phyloP scores from a whole-genome alignment of 2,329 filamentous ascomycete genomes.

The Periconia digitata region DNA sequence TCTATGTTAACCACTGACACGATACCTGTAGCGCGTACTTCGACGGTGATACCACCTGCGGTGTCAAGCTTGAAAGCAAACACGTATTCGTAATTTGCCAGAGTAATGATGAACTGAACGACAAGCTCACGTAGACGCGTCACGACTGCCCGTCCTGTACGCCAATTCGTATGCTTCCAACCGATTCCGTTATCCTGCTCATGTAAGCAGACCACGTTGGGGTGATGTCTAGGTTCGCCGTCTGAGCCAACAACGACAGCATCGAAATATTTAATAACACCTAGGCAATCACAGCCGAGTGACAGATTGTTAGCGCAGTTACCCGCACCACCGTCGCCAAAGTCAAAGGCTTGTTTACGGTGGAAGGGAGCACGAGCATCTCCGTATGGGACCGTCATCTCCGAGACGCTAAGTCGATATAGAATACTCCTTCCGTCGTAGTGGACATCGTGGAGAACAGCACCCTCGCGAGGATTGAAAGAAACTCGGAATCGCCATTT shows the following conservation, averaged over 20 bases:
- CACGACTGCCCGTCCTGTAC: constrained; percentile 63
- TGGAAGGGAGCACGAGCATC: constrained; percentile 66
- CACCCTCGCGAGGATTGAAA: constrained; percentile 56
- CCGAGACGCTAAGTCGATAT: constrained; percentile 67
- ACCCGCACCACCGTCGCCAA: constrained; percentile 69
- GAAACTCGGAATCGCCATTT: constrained; percentile 48
- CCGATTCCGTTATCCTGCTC: constrained; percentile 70
- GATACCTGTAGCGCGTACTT: constrained; percentile 68
- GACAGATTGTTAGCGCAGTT: constrained; percentile 67
- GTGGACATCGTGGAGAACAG: constrained; percentile 70
- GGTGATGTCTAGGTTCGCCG: constrained; percentile 56
- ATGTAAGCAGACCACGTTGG: constrained; percentile 68
- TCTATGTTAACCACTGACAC: constrained; percentile 64
- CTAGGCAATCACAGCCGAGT: constrained; percentile 69
- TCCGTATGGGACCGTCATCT: constrained; percentile 70
- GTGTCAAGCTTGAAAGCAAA: constrained; percentile 67
- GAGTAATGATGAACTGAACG: constrained; percentile 67
- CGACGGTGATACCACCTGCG: constrained; percentile 61
- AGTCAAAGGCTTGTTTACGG: constrained; percentile 71
- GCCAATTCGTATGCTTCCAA: constrained; percentile 72
- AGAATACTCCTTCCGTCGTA: constrained; percentile 68
- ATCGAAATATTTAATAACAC: constrained; percentile 68
- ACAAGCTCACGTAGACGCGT: constrained; percentile 65
- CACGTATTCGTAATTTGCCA: constrained; percentile 72
- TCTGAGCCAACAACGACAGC: constrained; percentile 55